phyloP scores from a whole-genome alignment of 768 basidiomycete species.

The Cystobasidium ongulense region DNA sequence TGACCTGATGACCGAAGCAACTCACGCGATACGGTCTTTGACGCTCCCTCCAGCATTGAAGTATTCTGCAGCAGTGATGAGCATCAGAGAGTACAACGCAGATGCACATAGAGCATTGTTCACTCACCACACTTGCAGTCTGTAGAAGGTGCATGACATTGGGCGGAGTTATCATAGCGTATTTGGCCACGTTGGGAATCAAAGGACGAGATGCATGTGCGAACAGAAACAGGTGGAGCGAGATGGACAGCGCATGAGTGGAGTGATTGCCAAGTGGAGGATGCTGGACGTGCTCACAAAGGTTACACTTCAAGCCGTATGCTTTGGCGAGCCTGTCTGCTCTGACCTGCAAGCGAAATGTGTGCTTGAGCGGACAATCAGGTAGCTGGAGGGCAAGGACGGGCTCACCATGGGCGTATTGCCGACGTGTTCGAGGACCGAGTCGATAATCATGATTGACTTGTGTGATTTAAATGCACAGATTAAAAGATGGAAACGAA shows the following conservation, averaged over 20 bases:
- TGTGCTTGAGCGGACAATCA: neutral
- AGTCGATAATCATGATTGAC: constrained; percentile 54
- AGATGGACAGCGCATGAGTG: neutral
- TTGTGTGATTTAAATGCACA: neutral
- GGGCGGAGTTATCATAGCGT: neutral
- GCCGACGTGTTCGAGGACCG: constrained; percentile 75
- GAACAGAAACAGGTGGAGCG: neutral
- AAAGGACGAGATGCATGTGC: neutral
- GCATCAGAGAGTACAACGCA: constrained; percentile 42
- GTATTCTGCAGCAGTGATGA: constrained; percentile 64
- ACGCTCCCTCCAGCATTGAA: constrained; percentile 85
- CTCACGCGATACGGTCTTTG: constrained; percentile 89
- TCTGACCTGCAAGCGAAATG: constrained; percentile 50
- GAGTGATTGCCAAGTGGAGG: neutral
- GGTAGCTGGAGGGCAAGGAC: neutral
- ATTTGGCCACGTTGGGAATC: neutral
- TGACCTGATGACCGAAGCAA: constrained; percentile 28
- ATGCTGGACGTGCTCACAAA: constrained; percentile 57
- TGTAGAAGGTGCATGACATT: neutral
- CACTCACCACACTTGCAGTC: constrained; percentile 28
- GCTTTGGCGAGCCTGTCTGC: constrained; percentile 67
- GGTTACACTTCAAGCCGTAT: constrained; percentile 75
- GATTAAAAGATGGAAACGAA: neutral
- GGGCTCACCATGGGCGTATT: constrained; percentile 64
- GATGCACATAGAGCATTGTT: constrained; percentile 54